Evolutionary conservation across 2,329 filamentous ascomycete species (phyloP).

Genomic region (Sclerotinia glacialis): DNA sequence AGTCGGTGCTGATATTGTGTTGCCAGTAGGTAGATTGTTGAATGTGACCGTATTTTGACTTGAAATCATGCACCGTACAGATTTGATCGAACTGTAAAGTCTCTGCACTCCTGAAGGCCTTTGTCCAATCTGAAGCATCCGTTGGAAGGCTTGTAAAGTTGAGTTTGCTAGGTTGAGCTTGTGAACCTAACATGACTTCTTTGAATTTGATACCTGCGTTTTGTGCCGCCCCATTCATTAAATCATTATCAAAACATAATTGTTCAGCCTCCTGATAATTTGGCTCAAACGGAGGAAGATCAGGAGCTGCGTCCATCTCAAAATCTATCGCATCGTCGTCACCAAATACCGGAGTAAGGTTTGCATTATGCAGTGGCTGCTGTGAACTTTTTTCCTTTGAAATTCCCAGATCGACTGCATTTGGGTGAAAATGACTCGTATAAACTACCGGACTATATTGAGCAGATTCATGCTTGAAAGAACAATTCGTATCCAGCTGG

Average conservation of each 20-base stretch:
- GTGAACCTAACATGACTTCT: neutral
- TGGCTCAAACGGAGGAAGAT: neutral
- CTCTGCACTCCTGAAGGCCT: constrained; percentile 5
- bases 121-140: neutral
- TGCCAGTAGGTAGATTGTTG: constrained; percentile 23
- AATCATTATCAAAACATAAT: neutral
- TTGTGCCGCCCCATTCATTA: neutral
- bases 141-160: constrained; percentile 1
- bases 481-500: neutral
- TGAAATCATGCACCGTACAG: constrained; percentile 35
- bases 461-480: neutral
- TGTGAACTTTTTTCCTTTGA: neutral
- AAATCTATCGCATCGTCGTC: neutral
- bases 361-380: neutral
- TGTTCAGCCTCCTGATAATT: neutral
- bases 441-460: neutral
- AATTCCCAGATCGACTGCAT: neutral
- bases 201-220: neutral
- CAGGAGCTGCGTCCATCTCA: neutral
- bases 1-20: constrained; percentile 25
- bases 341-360: neutral
- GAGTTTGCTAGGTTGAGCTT: neutral
- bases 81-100: constrained; percentile 27
- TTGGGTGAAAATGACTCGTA: neutral
- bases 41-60: constrained; percentile 22